Percentiles rank a stretch among this genome's conserved stretches.
These are phyloP conservation scores for Trametes hirsuta DNA, from an alignment of 1,284 basidiomycete species.

Conservation along the genomic window DNA sequence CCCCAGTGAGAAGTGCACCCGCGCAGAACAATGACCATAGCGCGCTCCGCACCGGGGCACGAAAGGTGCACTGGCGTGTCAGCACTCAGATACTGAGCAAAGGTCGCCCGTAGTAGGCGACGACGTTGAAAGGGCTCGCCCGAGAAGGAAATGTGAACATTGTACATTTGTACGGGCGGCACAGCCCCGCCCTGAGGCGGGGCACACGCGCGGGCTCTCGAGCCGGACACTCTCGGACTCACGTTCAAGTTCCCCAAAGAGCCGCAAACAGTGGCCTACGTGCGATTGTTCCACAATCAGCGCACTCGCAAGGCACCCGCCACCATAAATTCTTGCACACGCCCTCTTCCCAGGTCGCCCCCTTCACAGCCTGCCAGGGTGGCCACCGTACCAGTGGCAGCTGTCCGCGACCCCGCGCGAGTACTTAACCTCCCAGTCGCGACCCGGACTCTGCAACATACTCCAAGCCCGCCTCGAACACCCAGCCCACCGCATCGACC, in stretches of 20 bases:
- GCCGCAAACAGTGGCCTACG: slow-evolving; percentile 10
- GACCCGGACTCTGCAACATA: not conserved
- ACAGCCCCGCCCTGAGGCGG: not conserved
- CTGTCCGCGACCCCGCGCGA: slow-evolving; percentile 4
- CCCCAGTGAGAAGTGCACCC: too few relatives aligned
- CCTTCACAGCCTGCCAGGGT: slow-evolving; percentile 20
- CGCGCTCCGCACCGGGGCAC: too few relatives aligned
- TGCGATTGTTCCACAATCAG: slow-evolving; percentile 18
- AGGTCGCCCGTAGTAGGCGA: too few relatives aligned
- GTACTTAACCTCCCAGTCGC: not conserved
- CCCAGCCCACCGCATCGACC: not conserved
- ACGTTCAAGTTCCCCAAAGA: slow-evolving; percentile 2
- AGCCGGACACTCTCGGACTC: too few relatives aligned
- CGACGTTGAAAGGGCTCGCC: not conserved
- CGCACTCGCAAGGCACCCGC: slow-evolving; percentile 3
- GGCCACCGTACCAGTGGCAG: slow-evolving; percentile 5
- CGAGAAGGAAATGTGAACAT: slow-evolving; percentile 8
- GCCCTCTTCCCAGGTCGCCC: slow-evolving; percentile 10
- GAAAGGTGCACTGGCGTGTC: too few relatives aligned
- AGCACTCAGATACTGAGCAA: too few relatives aligned
- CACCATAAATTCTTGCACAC: slow-evolving; percentile 11
- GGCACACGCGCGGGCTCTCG: too few relatives aligned
- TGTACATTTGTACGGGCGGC: not conserved
- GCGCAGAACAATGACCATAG: too few relatives aligned
- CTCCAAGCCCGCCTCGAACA: not conserved